Percentiles rank a stretch among this genome's conserved stretches.
Evolutionary conservation across 148 eudicot genomes (phyloP).

Genomic region (Pouteria glomerata): DNA sequence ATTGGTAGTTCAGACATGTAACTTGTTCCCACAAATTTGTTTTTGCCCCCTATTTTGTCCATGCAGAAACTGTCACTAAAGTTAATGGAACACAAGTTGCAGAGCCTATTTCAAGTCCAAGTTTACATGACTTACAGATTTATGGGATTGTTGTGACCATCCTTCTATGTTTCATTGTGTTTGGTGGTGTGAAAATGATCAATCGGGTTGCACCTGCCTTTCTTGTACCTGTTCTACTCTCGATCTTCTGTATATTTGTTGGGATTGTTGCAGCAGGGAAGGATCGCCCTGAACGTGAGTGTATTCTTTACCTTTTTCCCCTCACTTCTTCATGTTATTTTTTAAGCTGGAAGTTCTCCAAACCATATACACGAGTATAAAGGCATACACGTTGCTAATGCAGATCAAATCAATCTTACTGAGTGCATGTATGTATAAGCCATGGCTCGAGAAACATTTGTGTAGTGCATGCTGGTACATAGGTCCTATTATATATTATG

Average conservation of each 20-base stretch:
- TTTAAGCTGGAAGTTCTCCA: background rate
- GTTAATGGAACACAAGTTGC: conserved; percentile 71
- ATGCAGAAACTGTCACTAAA: conserved; percentile 61
- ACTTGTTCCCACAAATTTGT: background rate
- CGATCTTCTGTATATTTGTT: conserved; percentile 78
- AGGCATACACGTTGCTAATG: background rate
- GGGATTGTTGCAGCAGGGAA: conserved; percentile 69
- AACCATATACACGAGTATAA: background rate
- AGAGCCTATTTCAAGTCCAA: conserved; percentile 62
- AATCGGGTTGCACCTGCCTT: conserved; percentile 97
- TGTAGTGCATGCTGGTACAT: background rate
- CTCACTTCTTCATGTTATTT: background rate
- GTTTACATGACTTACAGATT: conserved; percentile 91
- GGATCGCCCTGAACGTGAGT: conserved; percentile 70
- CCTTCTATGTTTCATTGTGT: conserved; percentile 84
- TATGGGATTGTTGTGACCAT: conserved; percentile 95
- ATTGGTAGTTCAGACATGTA: too few species aligned
- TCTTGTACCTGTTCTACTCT: conserved; percentile 88
- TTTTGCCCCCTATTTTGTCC: conserved; percentile 1
- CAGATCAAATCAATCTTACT: background rate
- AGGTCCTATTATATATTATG: background rate
- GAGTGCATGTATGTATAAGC: background rate
- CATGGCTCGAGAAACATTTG: background rate
- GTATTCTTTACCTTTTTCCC: background rate
- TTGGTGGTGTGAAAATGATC: conserved; percentile 98